Conservation (phyloP, 306 rosid species). For the Clitoria ternatea region DNA sequence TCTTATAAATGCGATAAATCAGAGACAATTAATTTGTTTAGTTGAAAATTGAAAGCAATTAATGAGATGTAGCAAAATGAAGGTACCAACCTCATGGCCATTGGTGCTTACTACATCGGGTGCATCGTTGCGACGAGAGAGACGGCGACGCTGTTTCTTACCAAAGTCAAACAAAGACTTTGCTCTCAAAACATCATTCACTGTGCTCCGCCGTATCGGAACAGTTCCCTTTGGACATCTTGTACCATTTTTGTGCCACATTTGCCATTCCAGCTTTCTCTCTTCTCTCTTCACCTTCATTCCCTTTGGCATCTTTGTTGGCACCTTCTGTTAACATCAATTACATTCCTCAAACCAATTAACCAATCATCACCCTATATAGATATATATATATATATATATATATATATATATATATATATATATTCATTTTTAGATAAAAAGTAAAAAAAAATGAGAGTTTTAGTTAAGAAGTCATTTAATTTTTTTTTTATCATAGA, state of each 20-base stretch:
- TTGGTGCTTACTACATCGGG: slow-evolving; percentile 71
- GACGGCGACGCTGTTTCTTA: slow-evolving; percentile 46
- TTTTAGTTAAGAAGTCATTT: no score
- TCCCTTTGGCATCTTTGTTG: slow-evolving; percentile 51
- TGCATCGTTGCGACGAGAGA: slow-evolving; percentile 36
- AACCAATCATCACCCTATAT: no score
- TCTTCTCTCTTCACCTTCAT: neutral
- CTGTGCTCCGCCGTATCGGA: slow-evolving; percentile 67
- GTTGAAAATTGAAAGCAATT: neutral
- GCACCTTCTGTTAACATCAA: slow-evolving; percentile 68
- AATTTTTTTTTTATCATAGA: no score
- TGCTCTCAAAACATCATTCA: slow-evolving; percentile 63
- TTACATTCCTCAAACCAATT: neutral
- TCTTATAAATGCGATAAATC: no score
- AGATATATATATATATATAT: no score
- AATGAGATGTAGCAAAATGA: neutral
- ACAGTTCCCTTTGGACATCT: slow-evolving; percentile 77
- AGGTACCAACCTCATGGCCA: slow-evolving; percentile 78
- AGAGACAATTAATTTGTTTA: no score
- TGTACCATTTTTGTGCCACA: slow-evolving; percentile 86
- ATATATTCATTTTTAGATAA: no score
- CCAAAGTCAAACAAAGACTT: slow-evolving; percentile 82
- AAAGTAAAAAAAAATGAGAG: no score
- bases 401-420: no score
- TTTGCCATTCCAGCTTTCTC: slow-evolving; percentile 37